Conservation (phyloP, 148 eudicot genomes). For the Amaranthus palmeri region DNA sequence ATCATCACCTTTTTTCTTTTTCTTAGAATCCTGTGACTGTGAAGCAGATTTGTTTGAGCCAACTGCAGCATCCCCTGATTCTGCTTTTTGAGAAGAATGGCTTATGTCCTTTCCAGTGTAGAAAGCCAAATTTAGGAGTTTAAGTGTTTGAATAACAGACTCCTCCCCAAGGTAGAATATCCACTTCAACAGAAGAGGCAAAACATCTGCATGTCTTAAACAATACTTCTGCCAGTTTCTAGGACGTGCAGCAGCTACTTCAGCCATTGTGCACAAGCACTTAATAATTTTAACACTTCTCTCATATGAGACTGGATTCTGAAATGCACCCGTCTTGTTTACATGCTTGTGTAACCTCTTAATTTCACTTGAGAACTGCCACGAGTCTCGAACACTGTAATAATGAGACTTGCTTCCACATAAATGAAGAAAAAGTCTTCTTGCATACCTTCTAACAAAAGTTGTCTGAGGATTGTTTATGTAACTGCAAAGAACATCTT, state of each 20-base stretch:
- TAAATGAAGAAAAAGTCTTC: constrained; percentile 91
- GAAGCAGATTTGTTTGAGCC: constrained; percentile 56
- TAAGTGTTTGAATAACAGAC: constrained; percentile 79
- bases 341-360: constrained; percentile 86
- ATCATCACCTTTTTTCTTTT: constrained; percentile 98
- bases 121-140: constrained; percentile 82
- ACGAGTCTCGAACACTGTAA: constrained; percentile 88
- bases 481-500: constrained; percentile 98
- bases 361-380: constrained; percentile 94
- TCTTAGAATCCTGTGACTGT: constrained; percentile 72
- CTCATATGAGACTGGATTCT: constrained; percentile 76
- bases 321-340: constrained; percentile 81
- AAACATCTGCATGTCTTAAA: constrained; percentile 78
- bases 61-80: constrained; percentile 57
- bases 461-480: constrained; percentile 85
- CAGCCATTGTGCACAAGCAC: constrained; percentile 82
- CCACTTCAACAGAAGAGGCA: constrained; percentile 78
- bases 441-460: constrained; percentile 87
- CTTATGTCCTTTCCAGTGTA: constrained; percentile 75
- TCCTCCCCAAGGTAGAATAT: constrained; percentile 87
- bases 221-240: constrained; percentile 99
- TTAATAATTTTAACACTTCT: constrained; percentile 94
- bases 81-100: constrained; percentile 55
- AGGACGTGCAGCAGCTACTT: constrained; percentile 95
- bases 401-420: constrained; percentile 99